Base-by-base conservation (phyloP, 2,329 filamentous ascomycete species). In the Phialophora expanda region DNA sequence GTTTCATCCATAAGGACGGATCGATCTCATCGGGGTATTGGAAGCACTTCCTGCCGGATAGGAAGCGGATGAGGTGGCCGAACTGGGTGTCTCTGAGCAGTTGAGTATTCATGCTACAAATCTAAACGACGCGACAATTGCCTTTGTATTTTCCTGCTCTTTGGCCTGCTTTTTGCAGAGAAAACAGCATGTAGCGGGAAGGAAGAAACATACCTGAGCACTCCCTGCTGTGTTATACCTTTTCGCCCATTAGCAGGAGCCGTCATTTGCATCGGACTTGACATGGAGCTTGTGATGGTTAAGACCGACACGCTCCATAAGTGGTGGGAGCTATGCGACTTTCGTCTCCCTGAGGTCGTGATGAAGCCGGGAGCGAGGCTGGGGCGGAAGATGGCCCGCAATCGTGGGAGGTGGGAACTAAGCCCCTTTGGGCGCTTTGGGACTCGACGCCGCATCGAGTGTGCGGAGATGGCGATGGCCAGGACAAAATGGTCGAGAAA, bases 11-110 rank as follows among this genome's bases (percentile, higher is more conserved):
- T 44, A 48, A 24, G 4, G 48, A 41, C 2, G 60, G 60, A 28
- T 62, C 50, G 34, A 62, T n/a, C 28, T 62, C 61, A 41, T 62
- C 61, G 4, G 61, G 61, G 53, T 34, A 57, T 14, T 32, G 61
- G 22, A 62, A 55, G 0, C 30, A 17, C 38, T n/a, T 62, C 7
- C 53, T 38, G 53, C 51, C 4, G 3, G 61, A 56, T 34, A 62
- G 11, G 11, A 57, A 22, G 6, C 61, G 61, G 3, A 56, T 4
- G 24, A 62, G 38, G 7, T 56, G 38, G n/a, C 53, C 53, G 28
- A 62, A 48, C 24, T 50, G 38, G 2, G 61, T 62, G 14, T 62
- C 53, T 22, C 53, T 50, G 41, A 56, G 38, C 30, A 57, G n/a
- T 8, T 57, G 32, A 20, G 32, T 14, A 20, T 11, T 41, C 55